A percentile compares a stretch with the other conserved stretches of the same genome.
Conservation (phyloP, 1,284 basidiomycete species). For the Heterobasidion irregulare region DNA sequence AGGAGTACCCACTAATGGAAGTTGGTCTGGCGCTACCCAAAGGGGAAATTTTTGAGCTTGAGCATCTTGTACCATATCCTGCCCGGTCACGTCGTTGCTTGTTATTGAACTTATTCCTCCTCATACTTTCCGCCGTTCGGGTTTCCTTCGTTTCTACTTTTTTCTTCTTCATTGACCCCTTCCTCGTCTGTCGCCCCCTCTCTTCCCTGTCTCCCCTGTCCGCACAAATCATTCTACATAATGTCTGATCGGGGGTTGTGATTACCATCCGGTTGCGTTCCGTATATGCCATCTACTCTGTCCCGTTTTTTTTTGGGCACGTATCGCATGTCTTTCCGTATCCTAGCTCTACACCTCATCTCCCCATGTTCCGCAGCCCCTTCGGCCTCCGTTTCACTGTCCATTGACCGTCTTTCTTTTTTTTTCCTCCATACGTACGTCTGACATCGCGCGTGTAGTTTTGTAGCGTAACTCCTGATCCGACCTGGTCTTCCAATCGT, state of each 20-base stretch:
- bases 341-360: not conserved
- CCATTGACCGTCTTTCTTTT: slow-evolving; percentile 1
- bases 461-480: slow-evolving; percentile 23
- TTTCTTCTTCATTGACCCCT: not conserved
- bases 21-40: not conserved
- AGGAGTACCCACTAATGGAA: slow-evolving; percentile 8
- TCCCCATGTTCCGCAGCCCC: slow-evolving; percentile 17
- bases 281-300: not conserved
- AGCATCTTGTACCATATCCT: not conserved
- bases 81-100: not conserved
- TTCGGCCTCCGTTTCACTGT: not conserved
- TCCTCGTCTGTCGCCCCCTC: not conserved
- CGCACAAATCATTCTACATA: not conserved
- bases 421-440: slow-evolving; percentile 6
- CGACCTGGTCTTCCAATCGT: slow-evolving; percentile 8
- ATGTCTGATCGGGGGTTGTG: not conserved
- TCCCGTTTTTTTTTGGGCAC: not conserved
- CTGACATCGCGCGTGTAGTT: slow-evolving; percentile 21
- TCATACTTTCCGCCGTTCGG: not conserved
- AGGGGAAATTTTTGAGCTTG: not conserved
- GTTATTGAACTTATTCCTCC: not conserved
- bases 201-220: not conserved
- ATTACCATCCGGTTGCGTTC: not conserved
- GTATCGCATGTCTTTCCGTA: not conserved
- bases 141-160: not conserved